Evolutionary conservation across 192 early-diverging fungal genomes (phyloP), one percentile per base, ranked within the genome.

Genomic region (Mortierella claussenii): DNA sequence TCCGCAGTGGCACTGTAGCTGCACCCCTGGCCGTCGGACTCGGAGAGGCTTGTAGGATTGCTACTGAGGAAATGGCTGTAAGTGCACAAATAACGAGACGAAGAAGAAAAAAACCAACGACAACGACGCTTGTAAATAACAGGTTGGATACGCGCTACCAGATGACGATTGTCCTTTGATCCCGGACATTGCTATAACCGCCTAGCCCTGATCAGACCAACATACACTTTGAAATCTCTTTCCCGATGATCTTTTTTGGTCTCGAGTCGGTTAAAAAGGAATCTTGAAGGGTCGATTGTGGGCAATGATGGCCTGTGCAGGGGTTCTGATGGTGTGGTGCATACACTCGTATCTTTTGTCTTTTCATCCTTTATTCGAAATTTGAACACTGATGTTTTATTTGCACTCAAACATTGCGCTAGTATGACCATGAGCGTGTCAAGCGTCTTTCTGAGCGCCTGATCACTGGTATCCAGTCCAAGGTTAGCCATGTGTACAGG

Each of bases 1-100:
- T 98, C 46, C 89, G 97, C 48, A 94, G 92, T 66, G 97, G 97
- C 36, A 97, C 97, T 13, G 95, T 98, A 0, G 93, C 97, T 20
- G 93, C 94, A 13, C 92, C 94, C 33, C 83, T 98, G 8, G 90
- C 86, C 27, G 95, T 96, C 46, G 97, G 97, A 34, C 79, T 98
- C 40, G 97, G 97, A 21, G 91, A 91, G 47, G 97, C 97, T 2
- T 93, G 93, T 31, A 82, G 84, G 28, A 80, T 98, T 45, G 89
- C 92, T 6, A 56, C 69, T 23, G 89, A 89, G 47, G 96, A 98
- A 67, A 93, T 95, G 86, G 79, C 82, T 78, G 92, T 94, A 84
- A 80, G 85, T 74, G 9, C 3, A 21, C 43, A 26, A 50, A 34
- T n/a, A 15, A 31, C 10, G 12, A 93, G 85, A n/a, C n/a, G n/a